Evolutionary conservation across 768 basidiomycete species (phyloP).

Genomic region (Naganishia vishniacii): DNA sequence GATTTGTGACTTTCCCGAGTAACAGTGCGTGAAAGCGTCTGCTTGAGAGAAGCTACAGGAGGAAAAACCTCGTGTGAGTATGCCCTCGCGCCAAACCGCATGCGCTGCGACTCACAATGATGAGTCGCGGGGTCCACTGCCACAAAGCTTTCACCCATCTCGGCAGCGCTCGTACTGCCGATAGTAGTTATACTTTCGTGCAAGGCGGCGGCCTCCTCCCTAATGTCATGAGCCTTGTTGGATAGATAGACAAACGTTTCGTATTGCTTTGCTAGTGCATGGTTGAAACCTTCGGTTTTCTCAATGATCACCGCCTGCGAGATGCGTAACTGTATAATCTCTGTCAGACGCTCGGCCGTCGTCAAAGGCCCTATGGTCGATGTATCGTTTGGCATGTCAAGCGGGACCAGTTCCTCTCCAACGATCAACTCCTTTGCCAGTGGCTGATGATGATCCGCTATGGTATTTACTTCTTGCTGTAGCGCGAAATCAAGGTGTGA

Average conservation of each 20-base stretch:
- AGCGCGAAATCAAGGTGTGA: slow-evolving; percentile 13
- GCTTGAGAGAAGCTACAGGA: not conserved
- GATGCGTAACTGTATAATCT: slow-evolving; percentile 77
- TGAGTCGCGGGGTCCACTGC: slow-evolving; percentile 26
- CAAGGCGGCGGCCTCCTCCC: slow-evolving; percentile 32
- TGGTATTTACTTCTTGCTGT: not conserved
- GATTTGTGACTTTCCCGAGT: not conserved
- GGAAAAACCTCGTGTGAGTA: too few species aligned
- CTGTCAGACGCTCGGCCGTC: slow-evolving; percentile 62
- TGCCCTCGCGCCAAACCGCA: too few species aligned
- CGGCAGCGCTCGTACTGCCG: not conserved
- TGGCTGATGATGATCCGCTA: not conserved
- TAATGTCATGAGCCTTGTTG: slow-evolving; percentile 49
- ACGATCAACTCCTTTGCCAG: not conserved
- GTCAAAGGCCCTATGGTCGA: slow-evolving; percentile 54
- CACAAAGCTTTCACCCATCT: slow-evolving; percentile 42
- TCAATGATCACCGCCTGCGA: slow-evolving; percentile 76
- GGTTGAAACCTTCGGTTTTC: slow-evolving; percentile 75
- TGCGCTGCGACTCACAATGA: not conserved
- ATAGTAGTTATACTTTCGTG: slow-evolving; percentile 4
- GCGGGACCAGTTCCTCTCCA: slow-evolving; percentile 10
- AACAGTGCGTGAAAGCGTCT: not conserved
- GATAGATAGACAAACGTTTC: slow-evolving; percentile 84
- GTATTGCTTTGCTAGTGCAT: slow-evolving; percentile 71
- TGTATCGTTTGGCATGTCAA: slow-evolving; percentile 25